Evolutionary conservation across 805 yeast genomes (phyloP).

Genomic region (Candida cerambycidarum): DNA sequence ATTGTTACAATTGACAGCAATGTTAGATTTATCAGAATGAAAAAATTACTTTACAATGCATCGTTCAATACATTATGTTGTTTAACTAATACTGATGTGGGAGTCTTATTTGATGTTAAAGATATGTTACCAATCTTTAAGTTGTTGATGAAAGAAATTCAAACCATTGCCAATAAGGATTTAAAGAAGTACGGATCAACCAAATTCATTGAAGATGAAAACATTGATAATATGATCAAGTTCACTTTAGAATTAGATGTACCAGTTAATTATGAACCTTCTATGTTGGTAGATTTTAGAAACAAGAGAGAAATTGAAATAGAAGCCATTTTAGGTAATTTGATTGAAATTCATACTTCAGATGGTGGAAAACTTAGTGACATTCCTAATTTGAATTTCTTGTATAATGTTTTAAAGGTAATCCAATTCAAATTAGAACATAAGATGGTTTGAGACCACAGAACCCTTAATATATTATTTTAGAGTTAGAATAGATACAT

Average conservation of each 20-base stretch:
- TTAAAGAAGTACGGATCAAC: constrained; percentile 13
- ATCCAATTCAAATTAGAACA: constrained; percentile 46
- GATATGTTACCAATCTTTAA: constrained; percentile 20
- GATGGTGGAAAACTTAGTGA: constrained; percentile 33
- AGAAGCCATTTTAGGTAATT: constrained; percentile 41
- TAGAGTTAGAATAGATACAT: no score
- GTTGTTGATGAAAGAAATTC: constrained; percentile 24
- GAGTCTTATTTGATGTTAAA: constrained; percentile 35
- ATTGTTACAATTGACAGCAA: constrained; percentile 21
- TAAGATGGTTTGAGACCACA: neutral
- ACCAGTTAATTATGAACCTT: constrained; percentile 39
- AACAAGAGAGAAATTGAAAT: constrained; percentile 38
- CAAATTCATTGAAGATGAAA: constrained; percentile 17
- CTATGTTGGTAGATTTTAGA: constrained; percentile 40
- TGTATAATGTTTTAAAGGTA: constrained; percentile 60
- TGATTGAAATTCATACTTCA: constrained; percentile 34
- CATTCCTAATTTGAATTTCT: constrained; percentile 52
- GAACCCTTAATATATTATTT: no score
- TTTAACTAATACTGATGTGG: constrained; percentile 28
- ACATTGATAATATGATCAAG: constrained; percentile 42
- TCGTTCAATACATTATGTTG: constrained; percentile 55
- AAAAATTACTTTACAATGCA: constrained; percentile 69
- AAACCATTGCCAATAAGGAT: constrained; percentile 23
- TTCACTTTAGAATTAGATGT: constrained; percentile 52
- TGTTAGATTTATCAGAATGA: constrained; percentile 48